Evolutionary conservation across 1,284 basidiomycete species (phyloP).

Genomic region (Cerrena zonata): DNA sequence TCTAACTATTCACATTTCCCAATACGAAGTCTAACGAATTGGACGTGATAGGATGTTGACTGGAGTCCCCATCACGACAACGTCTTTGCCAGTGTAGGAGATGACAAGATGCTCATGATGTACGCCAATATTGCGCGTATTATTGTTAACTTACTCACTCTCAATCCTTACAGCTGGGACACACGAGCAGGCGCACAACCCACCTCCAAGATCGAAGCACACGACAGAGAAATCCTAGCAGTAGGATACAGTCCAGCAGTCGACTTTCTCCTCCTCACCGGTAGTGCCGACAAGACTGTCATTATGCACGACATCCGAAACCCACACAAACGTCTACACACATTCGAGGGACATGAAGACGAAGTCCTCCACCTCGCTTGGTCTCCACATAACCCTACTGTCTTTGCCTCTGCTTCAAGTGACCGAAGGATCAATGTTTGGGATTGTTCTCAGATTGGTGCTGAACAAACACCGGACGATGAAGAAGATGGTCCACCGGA

Average conservation of each 20-base stretch:
- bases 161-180: constrained; percentile 71
- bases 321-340: constrained; percentile 78
- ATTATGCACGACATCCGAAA: constrained; percentile 86
- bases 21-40: neutral
- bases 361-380: constrained; percentile 92
- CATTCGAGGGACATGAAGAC: constrained; percentile 89
- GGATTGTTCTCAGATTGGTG: constrained; percentile 90
- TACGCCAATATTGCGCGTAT: constrained; percentile 32
- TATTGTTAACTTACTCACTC: neutral
- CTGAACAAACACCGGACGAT: constrained; percentile 95
- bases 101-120: constrained; percentile 93
- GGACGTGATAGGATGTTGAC: constrained; percentile 75
- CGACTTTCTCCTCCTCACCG: constrained; percentile 85
- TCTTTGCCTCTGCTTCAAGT: constrained; percentile 88
- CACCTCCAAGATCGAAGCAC: constrained; percentile 74
- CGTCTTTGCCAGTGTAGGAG: constrained; percentile 93
- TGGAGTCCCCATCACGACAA: constrained; percentile 86
- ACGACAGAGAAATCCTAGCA: constrained; percentile 85
- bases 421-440: constrained; percentile 93
- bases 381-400: constrained; percentile 87
- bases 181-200: constrained; percentile 72
- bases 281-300: constrained; percentile 92
- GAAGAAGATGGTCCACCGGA: constrained; percentile 97
- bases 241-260: constrained; percentile 85
- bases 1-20: constrained; percentile 11